Conservation (phyloP, 768 basidiomycete species). For the Butyriboletus loyo region DNA sequence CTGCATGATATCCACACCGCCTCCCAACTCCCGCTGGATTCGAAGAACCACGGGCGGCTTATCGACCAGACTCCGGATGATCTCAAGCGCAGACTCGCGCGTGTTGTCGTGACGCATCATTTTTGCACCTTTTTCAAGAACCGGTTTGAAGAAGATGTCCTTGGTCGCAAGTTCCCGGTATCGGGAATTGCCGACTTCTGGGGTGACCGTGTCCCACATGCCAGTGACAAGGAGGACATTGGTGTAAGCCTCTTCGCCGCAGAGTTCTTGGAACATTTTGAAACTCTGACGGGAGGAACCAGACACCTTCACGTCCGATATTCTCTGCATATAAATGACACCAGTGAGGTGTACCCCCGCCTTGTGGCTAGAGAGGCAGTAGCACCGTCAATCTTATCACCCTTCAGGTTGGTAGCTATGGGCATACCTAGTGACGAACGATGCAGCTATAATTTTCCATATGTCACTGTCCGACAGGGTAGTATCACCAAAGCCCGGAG, state of each 20-base stretch:
- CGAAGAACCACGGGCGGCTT: conserved; percentile 40
- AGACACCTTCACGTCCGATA: conserved; percentile 46
- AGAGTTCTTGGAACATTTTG: conserved; percentile 49
- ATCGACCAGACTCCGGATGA: conserved; percentile 40
- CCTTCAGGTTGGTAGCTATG: background rate
- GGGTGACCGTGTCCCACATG: conserved; percentile 45
- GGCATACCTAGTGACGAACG: conserved; percentile 27
- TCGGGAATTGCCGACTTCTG: conserved; percentile 34
- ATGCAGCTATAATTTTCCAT: conserved; percentile 46
- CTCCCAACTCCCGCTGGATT: conserved; percentile 54
- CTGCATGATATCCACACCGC: conserved; percentile 44
- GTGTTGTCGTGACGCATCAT: conserved; percentile 45
- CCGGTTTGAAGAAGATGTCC: conserved; percentile 50
- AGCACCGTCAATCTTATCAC: background rate
- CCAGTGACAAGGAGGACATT: conserved; percentile 51
- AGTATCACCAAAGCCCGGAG: conserved; percentile 62
- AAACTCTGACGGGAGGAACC: conserved; percentile 47
- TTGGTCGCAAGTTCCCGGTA: conserved; percentile 41
- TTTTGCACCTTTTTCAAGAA: conserved; percentile 43
- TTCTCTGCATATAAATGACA: conserved; percentile 52
- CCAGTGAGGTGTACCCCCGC: conserved; percentile 37
- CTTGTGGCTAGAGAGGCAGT: conserved; percentile 16
- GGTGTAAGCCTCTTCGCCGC: conserved; percentile 43
- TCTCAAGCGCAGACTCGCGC: conserved; percentile 41
- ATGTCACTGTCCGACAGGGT: conserved; percentile 46